Base-by-base conservation (phyloP, 805 yeast genomes). In the Lipomyces lipofer region DNA sequence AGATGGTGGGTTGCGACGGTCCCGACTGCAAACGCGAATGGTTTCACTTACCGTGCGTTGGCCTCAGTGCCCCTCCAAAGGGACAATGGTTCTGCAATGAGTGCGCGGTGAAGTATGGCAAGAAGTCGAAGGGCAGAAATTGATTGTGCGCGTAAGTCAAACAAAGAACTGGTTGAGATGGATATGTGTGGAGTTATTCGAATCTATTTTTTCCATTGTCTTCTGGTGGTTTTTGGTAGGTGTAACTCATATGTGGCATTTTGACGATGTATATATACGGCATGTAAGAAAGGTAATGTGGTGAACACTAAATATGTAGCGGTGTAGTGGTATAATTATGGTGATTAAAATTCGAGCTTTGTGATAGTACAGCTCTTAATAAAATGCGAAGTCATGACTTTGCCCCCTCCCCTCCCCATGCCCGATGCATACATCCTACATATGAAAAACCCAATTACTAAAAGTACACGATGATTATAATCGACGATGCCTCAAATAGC, bases 1-100 rank as follows among this genome's bases (percentile, higher is more conserved):
- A 94, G 67, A 94, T 94, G 99, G 97, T 94, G 56, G 99, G 96
- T 1, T 94, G 99, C 73, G 99, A 94, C 67, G 97, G 97, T 10
- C 91, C 88, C 32, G 82, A 83, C 50, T 88, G 96, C 73, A 82
- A 83, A 68, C 76, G 88, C 52, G 96, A 88, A 70, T 88, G 96
- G 96, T 88, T 88, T 70, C 96, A 88, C 73, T 75, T 88, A 61
- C 94, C 95, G n/a, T 88, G 96, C 70, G 88, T 86, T 40, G 95
- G 95, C 1, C 76, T 87, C 63, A 83, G 81, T 49, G 86, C 88
- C 43, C 79, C 89, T 6, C 96, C 96, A 76, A 64, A 63, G 25
- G 67, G 67, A 9, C 64, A 63, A 21, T 64, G 87, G 87, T 83
- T 78, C 59, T 83, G 87, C 66, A 80, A 81, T 52, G 85, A 82